Base-by-base conservation (phyloP, 495 filamentous ascomycete species). In the Arthonia radiata region DNA sequence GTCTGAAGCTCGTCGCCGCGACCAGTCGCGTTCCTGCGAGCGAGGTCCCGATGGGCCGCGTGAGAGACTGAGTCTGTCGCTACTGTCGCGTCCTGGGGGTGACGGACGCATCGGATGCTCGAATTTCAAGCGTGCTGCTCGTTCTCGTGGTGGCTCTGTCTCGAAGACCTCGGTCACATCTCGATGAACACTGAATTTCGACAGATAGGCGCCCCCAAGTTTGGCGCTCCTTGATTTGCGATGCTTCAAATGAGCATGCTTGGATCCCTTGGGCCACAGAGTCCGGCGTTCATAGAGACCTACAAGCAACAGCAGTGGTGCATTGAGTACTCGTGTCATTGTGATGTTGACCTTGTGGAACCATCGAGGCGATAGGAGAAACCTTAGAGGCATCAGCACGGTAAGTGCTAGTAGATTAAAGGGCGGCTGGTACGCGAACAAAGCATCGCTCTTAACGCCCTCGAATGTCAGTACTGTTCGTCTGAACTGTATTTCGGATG, bases 321-420 rank as follows among this genome's bases (percentile, higher is more conserved):
- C 49, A 37, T 78, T 78, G 39, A 71, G 49, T 6, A 58, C 31
- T 17, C 70, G 64, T 9, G 76, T 61, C 7, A 53, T 52, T 26
- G 58, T 52, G 25, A 78, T 65, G 38, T 78, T 74, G 31, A 76
- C 61, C 39, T 76, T 78, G 48, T 78, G 71, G 35, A 76, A 76
- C 70, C 70, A 76, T 18, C 71, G 64, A 2, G 67, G 62, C 1
- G 59, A 56, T 26, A 71, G 50, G 6, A 66, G 33, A 34, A 64
- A 62, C 30, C 72, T 74, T 26, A 78, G 53, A 1, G 71, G 71
- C 4, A 72, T 49, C 13, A 75, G 49, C 18, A 70, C 32, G 24
- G 65, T 35, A 14, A 75, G 39, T 25, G 71, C 71, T 27, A 75
- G 43, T 33, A 79, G 54, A 43, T 79, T 79, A 48, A 75, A 71